Evolutionary conservation across 2,329 filamentous ascomycete genomes (phyloP).

Genomic region (Aspergillus costaricaensis): DNA sequence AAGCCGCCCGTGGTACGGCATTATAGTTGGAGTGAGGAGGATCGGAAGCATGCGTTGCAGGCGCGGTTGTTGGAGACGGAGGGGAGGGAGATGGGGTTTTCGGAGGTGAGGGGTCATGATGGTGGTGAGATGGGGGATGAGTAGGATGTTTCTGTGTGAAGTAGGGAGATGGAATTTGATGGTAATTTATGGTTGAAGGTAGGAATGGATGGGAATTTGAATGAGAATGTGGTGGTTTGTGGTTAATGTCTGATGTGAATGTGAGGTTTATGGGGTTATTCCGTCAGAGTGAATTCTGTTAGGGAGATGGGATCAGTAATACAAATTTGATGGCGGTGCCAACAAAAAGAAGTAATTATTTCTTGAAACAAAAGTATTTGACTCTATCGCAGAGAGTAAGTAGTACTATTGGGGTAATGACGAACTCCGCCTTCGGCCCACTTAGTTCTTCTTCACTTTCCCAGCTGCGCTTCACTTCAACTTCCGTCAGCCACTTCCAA

Average conservation of each 20-base stretch:
- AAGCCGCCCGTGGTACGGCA: constrained; percentile 31
- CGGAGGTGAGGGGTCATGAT: constrained; percentile 52
- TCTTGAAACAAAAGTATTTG: too few species aligned
- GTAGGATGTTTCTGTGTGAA: background rate
- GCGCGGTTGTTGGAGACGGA: constrained; percentile 39
- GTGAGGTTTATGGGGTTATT: too few species aligned
- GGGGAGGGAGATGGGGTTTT: constrained; percentile 59
- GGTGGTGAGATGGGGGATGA: background rate
- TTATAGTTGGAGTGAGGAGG: constrained; percentile 45
- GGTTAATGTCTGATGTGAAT: too few species aligned
- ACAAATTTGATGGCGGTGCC: too few species aligned
- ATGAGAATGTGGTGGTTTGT: background rate
- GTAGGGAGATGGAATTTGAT: background rate
- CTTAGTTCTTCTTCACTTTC: background rate
- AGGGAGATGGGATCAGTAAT: too few species aligned
- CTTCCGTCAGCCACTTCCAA: constrained; percentile 8
- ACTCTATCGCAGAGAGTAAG: too few species aligned
- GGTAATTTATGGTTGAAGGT: background rate
- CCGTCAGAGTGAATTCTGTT: too few species aligned
- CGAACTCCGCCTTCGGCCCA: constrained; percentile 8
- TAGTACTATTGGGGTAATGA: too few species aligned
- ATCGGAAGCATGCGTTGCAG: constrained; percentile 61
- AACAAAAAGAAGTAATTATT: too few species aligned
- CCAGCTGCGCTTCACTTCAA: constrained; percentile 3
- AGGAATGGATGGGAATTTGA: background rate